These are phyloP conservation scores for Medicago arabica DNA, from an alignment of 306 rosid genomes.

Conservation along the genomic window DNA sequence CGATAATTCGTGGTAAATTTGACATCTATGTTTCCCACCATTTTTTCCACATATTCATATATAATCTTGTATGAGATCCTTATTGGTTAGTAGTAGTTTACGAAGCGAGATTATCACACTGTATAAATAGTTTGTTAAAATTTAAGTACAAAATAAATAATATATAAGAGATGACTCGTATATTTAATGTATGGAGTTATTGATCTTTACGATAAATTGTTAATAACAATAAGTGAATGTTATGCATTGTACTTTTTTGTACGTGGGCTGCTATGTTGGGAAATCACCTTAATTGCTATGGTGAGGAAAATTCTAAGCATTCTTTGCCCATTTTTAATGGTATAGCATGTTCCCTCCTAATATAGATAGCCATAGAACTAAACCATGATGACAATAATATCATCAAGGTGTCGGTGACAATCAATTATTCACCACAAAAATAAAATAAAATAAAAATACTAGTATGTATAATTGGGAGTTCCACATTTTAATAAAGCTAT, in stretches of 20 bases:
- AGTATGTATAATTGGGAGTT: neutral
- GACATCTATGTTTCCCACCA: neutral
- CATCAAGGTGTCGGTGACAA: slow-evolving; percentile 20
- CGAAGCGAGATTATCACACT: neutral
- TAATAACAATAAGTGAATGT: neutral
- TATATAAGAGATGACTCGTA: neutral
- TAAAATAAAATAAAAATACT: neutral
- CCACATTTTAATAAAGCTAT: slow-evolving; percentile 43
- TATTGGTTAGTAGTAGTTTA: neutral
- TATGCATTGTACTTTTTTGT: slow-evolving; percentile 37
- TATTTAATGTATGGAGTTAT: neutral
- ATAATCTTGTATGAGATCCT: neutral
- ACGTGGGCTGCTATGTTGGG: slow-evolving; percentile 34
- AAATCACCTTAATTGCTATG: slow-evolving; percentile 22
- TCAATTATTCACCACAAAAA: slow-evolving; percentile 41
- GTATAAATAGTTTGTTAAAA: neutral
- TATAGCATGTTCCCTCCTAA: slow-evolving; percentile 1
- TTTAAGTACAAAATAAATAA: neutral
- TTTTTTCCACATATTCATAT: neutral
- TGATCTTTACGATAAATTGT: neutral
- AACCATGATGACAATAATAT: slow-evolving; percentile 2
- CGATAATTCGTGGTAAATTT: neutral
- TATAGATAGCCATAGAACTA: slow-evolving; percentile 15
- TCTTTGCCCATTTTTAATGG: slow-evolving; percentile 30
- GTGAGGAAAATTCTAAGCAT: slow-evolving; percentile 30